A percentile compares a stretch with the other conserved stretches of the same genome.
Evolutionary conservation across 805 yeast genomes (phyloP).

Genomic region (Monosporozyma siamensis): DNA sequence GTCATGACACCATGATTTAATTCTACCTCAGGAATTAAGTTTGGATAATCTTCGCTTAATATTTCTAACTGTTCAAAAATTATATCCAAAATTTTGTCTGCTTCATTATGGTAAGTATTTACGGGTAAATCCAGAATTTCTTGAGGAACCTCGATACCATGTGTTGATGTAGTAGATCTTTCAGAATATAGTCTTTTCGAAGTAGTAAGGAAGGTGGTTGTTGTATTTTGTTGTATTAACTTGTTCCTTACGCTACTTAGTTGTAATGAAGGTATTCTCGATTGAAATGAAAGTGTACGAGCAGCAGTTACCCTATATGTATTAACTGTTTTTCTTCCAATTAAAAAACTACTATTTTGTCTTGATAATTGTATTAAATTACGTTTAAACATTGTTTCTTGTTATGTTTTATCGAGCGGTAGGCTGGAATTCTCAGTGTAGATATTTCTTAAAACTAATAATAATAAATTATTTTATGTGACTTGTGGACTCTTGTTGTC

Average conservation of each 20-base stretch:
- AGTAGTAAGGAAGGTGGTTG: neutral
- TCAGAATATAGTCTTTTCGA: slow-evolving; percentile 3
- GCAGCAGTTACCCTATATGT: too few relatives aligned
- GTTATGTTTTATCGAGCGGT: neutral
- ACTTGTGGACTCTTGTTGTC: too few relatives aligned
- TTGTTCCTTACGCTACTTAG: too few relatives aligned
- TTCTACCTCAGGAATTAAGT: slow-evolving; percentile 64
- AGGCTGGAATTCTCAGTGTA: too few relatives aligned
- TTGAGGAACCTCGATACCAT: slow-evolving; percentile 44
- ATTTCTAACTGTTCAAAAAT: slow-evolving; percentile 59
- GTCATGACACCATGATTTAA: slow-evolving; percentile 74
- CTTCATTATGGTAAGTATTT: slow-evolving; percentile 50
- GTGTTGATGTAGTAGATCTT: slow-evolving; percentile 31
- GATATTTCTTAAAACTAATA: too few relatives aligned
- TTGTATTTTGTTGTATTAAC: too few relatives aligned
- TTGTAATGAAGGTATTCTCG: too few relatives aligned
- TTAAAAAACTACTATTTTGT: neutral
- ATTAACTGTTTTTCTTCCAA: neutral
- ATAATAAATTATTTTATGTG: too few relatives aligned
- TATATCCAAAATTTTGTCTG: slow-evolving; percentile 62
- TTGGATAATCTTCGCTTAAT: slow-evolving; percentile 52
- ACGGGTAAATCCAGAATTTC: slow-evolving; percentile 41
- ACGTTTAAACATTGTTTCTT: neutral
- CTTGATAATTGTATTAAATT: neutral
- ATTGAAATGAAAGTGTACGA: too few relatives aligned